Evolutionary conservation across 2,329 filamentous ascomycete genomes (phyloP).

Genomic region (Ophiobolus disseminans): DNA sequence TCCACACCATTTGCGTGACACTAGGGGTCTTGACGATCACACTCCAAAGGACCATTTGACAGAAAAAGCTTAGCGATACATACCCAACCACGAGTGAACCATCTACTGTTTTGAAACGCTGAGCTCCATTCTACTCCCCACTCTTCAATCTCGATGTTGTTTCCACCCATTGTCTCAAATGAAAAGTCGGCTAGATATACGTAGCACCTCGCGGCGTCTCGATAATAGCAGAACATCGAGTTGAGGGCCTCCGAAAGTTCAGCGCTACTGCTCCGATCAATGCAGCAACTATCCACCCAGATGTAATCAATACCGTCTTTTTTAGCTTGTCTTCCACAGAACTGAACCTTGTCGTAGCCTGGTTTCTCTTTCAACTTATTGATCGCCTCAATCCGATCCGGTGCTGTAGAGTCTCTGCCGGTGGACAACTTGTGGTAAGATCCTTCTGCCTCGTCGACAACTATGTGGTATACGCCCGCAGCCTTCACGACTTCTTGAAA

Average conservation of each 20-base stretch:
- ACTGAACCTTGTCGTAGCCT: background rate
- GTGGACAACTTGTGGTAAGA: background rate
- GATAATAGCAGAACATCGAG: conserved; percentile 1
- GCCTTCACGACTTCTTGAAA: too few species aligned
- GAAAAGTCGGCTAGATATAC: background rate
- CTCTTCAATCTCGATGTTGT: background rate
- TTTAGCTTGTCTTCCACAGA: background rate
- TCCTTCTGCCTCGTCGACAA: too few species aligned
- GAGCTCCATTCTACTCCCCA: background rate
- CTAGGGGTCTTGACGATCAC: too few species aligned
- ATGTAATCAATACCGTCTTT: background rate
- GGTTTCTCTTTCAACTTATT: background rate
- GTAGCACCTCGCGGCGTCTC: background rate
- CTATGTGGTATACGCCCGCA: too few species aligned
- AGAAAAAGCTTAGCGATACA: too few species aligned
- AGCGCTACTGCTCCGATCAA: background rate
- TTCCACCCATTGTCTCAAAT: background rate
- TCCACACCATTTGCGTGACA: too few species aligned
- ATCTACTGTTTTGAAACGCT: background rate
- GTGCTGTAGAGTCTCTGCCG: background rate
- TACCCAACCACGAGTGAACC: background rate
- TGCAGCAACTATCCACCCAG: background rate
- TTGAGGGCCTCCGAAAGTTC: conserved; percentile 1
- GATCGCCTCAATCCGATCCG: background rate
- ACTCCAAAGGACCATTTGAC: too few species aligned